phyloP scores from a whole-genome alignment of 1,284 basidiomycete genomes.

The Melampsora larici-populina region DNA sequence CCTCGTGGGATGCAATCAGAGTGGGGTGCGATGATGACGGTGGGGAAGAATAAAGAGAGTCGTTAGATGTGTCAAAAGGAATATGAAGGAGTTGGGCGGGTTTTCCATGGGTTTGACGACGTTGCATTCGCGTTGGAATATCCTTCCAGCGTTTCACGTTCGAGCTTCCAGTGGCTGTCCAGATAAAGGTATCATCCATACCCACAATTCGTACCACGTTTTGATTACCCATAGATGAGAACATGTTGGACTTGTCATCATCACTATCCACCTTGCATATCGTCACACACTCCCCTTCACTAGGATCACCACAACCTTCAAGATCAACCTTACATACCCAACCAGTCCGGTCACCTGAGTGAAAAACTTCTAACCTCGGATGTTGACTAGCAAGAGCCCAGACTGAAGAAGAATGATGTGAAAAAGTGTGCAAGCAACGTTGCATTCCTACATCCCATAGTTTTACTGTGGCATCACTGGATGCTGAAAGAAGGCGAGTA shows the following conservation, averaged over 20 bases:
- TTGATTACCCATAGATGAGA: conserved; percentile 58
- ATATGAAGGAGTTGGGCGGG: neutral
- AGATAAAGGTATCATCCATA: conserved; percentile 79
- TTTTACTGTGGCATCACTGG: conserved; percentile 70
- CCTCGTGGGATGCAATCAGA: conserved; percentile 1
- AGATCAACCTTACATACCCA: conserved; percentile 85
- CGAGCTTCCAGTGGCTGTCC: conserved; percentile 82
- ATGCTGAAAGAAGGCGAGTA: conserved; percentile 80
- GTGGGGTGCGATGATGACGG: neutral
- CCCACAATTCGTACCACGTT: conserved; percentile 81
- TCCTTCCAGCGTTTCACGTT: conserved; percentile 76
- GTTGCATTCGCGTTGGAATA: conserved; percentile 52
- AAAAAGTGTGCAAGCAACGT: conserved; percentile 90
- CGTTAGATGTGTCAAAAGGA: neutral
- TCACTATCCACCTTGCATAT: conserved; percentile 65
- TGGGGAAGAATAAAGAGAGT: neutral
- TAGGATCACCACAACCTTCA: conserved; percentile 71
- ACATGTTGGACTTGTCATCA: conserved; percentile 44
- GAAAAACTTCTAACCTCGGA: conserved; percentile 84
- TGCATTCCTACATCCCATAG: conserved; percentile 88
- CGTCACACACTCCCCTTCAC: conserved; percentile 83
- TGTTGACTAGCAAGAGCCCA: conserved; percentile 88
- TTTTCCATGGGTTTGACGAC: neutral
- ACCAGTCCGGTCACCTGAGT: conserved; percentile 89
- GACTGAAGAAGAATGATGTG: conserved; percentile 89